Base-by-base conservation (phyloP, 305 asterid genomes). In the Coffea humblotiana region DNA sequence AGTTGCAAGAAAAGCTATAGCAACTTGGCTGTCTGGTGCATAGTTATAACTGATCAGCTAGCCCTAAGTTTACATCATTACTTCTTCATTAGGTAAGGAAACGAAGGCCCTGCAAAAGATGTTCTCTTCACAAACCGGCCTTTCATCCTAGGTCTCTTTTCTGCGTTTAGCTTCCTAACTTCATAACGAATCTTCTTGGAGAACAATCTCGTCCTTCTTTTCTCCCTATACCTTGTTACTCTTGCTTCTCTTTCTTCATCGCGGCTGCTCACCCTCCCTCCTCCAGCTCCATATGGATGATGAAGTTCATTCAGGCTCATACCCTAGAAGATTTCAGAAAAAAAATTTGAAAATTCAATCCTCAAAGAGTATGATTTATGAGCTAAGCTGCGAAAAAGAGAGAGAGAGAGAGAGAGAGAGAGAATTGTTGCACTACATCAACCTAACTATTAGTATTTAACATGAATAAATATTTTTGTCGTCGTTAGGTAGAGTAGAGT, bases 151-250 rank as follows among this genome's bases (percentile, higher is more conserved):
- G 97, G 97, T 70, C 97, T 87, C 84, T 93, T 91, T 76, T 93
- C 97, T 74, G 97, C 97, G 9, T 91, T 93, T 27, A 91, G 27
- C 79, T 93, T 93, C 90, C 97, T 87, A 25, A 93, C 97, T 83
- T 93, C 88, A 51, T 93, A 91, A 29, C 97, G 79, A 12, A 93
- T 93, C 87, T 93, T 93, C 92, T 90, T 91, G 0, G 97, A 88
- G 78, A 91, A 91, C 86, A 91, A 67, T 79, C 97, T 86, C 11
- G 86, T 91, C 72, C 93, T 83, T 75, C 94, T 88, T 90, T 93
- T 93, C 78, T 93, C 95, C 74, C 88, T 89, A 76, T 93, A 93
- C 75, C 97, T 79, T 10, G 72, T 82, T n/a, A 93, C 97, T 79
- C 90, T 84, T 35, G 94, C 97, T 76, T 90, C 93, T 81, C 97